Evolutionary conservation across 805 yeast species (phyloP), one percentile per base, ranked within the genome.

Genomic region (Kazachstania taianensis): DNA sequence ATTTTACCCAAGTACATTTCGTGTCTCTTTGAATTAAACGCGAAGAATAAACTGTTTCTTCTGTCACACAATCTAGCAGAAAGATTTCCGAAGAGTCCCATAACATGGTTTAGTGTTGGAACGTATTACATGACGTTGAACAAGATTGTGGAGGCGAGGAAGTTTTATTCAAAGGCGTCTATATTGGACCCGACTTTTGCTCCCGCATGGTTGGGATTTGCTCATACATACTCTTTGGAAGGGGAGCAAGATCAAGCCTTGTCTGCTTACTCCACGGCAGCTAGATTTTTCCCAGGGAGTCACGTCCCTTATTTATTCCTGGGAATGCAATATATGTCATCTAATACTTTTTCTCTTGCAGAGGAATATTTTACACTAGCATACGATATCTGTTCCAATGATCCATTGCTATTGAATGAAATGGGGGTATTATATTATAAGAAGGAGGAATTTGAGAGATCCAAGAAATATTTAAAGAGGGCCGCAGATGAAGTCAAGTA

Each of bases 241-340:
- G 94, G 96, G n/a, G 99, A 92, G 59, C 96, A 92, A 56, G 99
- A 92, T 56, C 97, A 92, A 59, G 97, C 97, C 1, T 81, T 92
- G 16, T 81, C 96, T 38, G 97, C 97, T 0, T 92, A 87, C 59
- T 87, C 97, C 2, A 87, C 94, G 9, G 96, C 96, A 0, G 85
- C 95, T 1, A 66, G 96, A 42, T 68, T 87, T 29, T 92, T 92
- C 50, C 86, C 87, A 0, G 94, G 94, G 1, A 78, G 87, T 3
- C 96, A 92, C 55, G 61, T 87, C 32, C 97, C 98, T 2, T 76
- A 81, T 50, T 62, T 92, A 40, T 89, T 83, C 49, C 65, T 92
- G 27, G 99, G 98, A 1, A 92, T 92, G 96, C 97, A 92, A 62
- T 89, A 92, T 56, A 62, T 86, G 47, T 86, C 84, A 41, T 81